Base-by-base conservation (phyloP, 495 filamentous ascomycete species). In the Neurospora sp. region DNA sequence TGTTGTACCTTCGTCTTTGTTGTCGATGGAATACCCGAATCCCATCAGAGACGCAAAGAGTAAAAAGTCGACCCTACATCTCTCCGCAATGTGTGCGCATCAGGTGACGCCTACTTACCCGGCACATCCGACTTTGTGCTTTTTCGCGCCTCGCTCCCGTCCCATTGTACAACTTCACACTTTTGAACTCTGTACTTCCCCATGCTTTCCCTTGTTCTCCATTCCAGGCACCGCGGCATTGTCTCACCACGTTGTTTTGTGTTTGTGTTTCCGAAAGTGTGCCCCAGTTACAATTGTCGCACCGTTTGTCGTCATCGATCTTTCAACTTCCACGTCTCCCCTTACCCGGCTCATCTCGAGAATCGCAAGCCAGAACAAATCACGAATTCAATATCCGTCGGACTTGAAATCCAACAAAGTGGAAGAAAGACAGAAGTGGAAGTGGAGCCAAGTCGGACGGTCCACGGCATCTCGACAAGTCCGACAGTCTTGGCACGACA, bases 401-500 rank as follows among this genome's bases (percentile, higher is more conserved):
- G 44, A 46, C 9, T 10, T n/a, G 7, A 20, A 8, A 46, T 46
- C n/a, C 18, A 46, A 20, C 10, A 27, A 12, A 54, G 6, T 38
- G 39, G 39, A 27, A 27, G 27, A 27, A 11, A 39, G 39, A 39
- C 10, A 40, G 1, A 39, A 39, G 38, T 20, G n/a, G 3, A 9
- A n/a, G 48, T 31, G 54, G 54, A 62, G 54, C 23, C 54, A 62
- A 31, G 23, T 62, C 54, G 54, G 54, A 2, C 27, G 27, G 27
- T 27, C 23, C 12, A 27, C 54, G 54, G 54, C 54, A 62, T 62
- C 54, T 62, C 6, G 54, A 35, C 54, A 35, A 62, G 23, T 72
- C 71, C 27, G 42, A 37, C 71, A 16, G 71, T 72, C 71, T 72
- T 66, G 71, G 71, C 71, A 72, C 71, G 20, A 66, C 42, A 38